phyloP scores from a whole-genome alignment of 2,329 filamentous ascomycete species.

The Cladobotryum protrusum region DNA sequence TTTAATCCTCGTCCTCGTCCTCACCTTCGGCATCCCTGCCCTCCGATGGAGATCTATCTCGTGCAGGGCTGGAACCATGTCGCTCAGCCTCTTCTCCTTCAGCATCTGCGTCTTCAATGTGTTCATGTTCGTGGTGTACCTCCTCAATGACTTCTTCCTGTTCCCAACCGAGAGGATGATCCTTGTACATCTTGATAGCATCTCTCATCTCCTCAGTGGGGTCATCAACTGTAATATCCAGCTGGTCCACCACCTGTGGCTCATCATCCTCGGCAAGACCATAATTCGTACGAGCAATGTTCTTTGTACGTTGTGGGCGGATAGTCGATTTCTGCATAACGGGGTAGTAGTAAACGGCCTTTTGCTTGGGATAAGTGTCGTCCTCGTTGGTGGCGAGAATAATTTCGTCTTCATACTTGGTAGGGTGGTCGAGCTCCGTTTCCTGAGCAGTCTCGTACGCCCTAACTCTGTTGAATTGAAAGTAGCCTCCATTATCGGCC shows the following conservation, averaged over 20 bases:
- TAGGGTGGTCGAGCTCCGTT: slow-evolving; percentile 48
- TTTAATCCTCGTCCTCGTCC: slow-evolving; percentile 21
- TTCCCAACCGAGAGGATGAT: slow-evolving; percentile 45
- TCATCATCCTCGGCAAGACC: slow-evolving; percentile 41
- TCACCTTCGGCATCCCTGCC: slow-evolving; percentile 37
- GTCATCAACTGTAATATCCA: slow-evolving; percentile 50
- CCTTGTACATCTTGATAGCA: slow-evolving; percentile 48
- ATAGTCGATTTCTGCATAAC: slow-evolving; percentile 59
- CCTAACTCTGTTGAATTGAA: slow-evolving; percentile 56
- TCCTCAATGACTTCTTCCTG: slow-evolving; percentile 25
- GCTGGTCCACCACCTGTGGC: slow-evolving; percentile 48
- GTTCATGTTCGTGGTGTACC: slow-evolving; percentile 2
- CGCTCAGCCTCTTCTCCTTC: slow-evolving; percentile 23
- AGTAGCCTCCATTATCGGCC: slow-evolving; percentile 42
- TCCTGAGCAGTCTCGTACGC: slow-evolving; percentile 59
- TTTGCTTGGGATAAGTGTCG: slow-evolving; percentile 42
- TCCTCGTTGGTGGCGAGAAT: slow-evolving; percentile 54
- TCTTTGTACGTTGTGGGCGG: slow-evolving; percentile 57
- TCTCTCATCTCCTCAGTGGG: slow-evolving; percentile 47
- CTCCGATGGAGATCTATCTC: slow-evolving; percentile 24
- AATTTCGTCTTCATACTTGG: slow-evolving; percentile 60
- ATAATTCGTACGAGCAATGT: slow-evolving; percentile 47
- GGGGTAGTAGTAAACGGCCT: slow-evolving; percentile 62
- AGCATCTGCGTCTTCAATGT: slow-evolving; percentile 23
- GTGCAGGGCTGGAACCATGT: slow-evolving; percentile 16